These are phyloP conservation scores for Exsudoporus frostii DNA, from an alignment of 768 basidiomycete genomes.

Conservation along the genomic window DNA sequence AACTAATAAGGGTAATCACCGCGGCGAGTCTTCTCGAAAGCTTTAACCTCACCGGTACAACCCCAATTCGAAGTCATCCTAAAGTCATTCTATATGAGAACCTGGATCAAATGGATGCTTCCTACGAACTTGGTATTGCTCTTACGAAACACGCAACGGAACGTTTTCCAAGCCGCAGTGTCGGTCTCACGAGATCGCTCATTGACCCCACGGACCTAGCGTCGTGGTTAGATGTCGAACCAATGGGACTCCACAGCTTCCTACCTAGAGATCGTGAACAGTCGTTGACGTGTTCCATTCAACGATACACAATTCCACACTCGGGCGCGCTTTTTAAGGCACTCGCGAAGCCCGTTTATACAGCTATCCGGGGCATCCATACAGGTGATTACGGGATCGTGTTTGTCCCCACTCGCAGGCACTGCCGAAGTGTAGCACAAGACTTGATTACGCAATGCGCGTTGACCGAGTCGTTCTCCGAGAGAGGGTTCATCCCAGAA, in stretches of 20 bases:
- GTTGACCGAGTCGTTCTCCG: conserved; percentile 65
- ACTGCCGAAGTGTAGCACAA: conserved; percentile 69
- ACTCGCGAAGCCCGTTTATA: conserved; percentile 88
- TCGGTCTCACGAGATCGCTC: conserved; percentile 77
- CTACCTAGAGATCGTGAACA: conserved; percentile 81
- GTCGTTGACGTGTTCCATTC: conserved; percentile 60
- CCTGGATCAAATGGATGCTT: conserved; percentile 75
- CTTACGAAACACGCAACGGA: conserved; percentile 65
- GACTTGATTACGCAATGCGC: conserved; percentile 90
- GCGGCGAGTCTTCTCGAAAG: conserved; percentile 48
- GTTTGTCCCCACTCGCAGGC: conserved; percentile 83
- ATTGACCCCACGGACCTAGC: conserved; percentile 80
- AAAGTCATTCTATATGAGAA: conserved; percentile 78
- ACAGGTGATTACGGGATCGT: conserved; percentile 59
- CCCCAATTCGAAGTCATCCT: conserved; percentile 36
- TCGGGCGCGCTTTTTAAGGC: conserved; percentile 85
- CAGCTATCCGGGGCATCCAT: conserved; percentile 54
- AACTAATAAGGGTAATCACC: conserved; percentile 55
- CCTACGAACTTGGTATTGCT: conserved; percentile 82
- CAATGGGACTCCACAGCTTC: conserved; percentile 68
- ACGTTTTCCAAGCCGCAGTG: conserved; percentile 58
- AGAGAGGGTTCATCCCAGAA: conserved; percentile 62
- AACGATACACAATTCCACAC: conserved; percentile 82
- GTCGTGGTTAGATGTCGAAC: conserved; percentile 75
- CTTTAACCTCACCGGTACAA: conserved; percentile 33